These are phyloP conservation scores for Ichthyophthirius multifiliis DNA, from an alignment of 169 alveolate species.

Conservation along the genomic window DNA sequence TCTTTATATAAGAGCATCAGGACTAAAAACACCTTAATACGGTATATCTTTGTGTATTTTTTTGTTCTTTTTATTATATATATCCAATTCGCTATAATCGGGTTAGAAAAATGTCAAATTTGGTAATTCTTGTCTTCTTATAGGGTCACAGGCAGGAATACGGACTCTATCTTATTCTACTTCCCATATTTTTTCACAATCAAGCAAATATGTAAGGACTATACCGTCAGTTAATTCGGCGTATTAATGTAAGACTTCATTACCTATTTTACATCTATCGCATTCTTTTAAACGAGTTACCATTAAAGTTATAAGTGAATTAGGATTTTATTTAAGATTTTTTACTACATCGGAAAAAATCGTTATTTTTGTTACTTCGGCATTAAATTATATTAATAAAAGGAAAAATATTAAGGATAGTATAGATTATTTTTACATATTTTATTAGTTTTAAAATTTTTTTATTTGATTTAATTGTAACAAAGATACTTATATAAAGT, in stretches of 20 bases:
- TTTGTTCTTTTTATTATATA: background rate
- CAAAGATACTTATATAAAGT: no score
- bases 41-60: background rate
- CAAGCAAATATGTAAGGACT: background rate
- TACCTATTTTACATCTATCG: background rate
- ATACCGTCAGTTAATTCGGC: background rate
- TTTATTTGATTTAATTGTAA: no score
- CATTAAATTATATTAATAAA: no score
- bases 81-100: background rate
- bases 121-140: background rate
- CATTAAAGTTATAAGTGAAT: background rate
- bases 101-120: background rate
- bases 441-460: no score
- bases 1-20: background rate
- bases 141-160: conserved; percentile 9
- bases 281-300: conserved; percentile 2
- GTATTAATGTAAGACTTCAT: background rate
- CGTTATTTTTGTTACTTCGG: no score
- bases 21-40: background rate
- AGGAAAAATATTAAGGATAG: no score
- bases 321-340: background rate
- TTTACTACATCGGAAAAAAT: background rate
- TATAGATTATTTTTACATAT: no score
- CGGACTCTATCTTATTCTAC: background rate
- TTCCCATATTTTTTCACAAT: conserved; percentile 5